phyloP scores from a whole-genome alignment of 23 red algal genomes.

The Agarophyton chilense region DNA sequence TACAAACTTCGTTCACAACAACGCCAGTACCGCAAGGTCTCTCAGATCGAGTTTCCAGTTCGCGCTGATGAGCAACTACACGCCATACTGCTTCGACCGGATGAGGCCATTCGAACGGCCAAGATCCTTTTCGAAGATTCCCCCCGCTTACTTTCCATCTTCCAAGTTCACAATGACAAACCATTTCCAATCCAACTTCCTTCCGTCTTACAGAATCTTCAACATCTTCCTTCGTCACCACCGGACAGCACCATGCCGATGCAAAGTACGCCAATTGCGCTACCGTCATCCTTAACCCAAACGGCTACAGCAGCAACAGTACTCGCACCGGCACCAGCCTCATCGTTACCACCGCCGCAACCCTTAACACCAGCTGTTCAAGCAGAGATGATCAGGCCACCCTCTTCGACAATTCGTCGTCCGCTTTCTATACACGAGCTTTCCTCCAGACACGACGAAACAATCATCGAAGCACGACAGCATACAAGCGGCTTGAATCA shows the following conservation, averaged over 20 bases:
- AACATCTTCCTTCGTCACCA: not conserved
- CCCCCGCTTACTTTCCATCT: conserved; percentile 31
- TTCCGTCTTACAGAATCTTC: conserved; percentile 13
- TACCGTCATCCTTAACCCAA: conserved; percentile 17
- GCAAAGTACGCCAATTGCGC: conserved; percentile 35
- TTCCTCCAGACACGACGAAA: not conserved
- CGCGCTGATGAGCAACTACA: conserved; percentile 2
- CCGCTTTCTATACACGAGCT: conserved; percentile 29
- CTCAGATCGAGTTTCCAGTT: conserved; percentile 49
- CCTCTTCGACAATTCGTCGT: conserved; percentile 3
- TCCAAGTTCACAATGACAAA: conserved; percentile 24
- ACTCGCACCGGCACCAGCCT: not conserved
- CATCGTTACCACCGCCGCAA: not conserved
- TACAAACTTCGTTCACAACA: conserved; percentile 68
- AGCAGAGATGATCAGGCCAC: not conserved
- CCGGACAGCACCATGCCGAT: conserved; percentile 14
- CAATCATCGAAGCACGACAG: not conserved
- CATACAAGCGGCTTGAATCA: not conserved
- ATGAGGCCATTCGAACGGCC: conserved; percentile 48
- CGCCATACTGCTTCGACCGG: conserved; percentile 32
- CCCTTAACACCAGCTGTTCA: not conserved
- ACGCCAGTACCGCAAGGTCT: conserved; percentile 66
- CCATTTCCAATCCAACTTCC: conserved; percentile 29
- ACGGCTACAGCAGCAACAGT: conserved; percentile 31
- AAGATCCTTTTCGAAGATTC: conserved; percentile 55